phyloP scores from a whole-genome alignment of 1,284 basidiomycete genomes.

The Ganoderma multipileum region DNA sequence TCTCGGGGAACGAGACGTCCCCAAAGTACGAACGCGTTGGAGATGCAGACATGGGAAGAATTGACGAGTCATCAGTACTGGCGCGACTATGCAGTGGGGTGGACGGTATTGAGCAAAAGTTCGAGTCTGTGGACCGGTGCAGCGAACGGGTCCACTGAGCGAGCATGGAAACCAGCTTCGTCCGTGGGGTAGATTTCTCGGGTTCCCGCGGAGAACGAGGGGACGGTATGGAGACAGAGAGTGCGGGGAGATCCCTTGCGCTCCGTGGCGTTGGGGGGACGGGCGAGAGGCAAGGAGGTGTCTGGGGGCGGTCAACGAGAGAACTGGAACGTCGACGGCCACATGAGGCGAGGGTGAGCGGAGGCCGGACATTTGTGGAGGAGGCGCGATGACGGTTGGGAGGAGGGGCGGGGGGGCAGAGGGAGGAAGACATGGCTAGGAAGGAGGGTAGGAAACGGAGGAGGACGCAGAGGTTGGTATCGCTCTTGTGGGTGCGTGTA shows the following conservation, averaged over 20 bases:
- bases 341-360: conserved; percentile 58
- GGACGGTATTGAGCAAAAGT: conserved; percentile 49
- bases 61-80: conserved; percentile 53
- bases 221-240: conserved; percentile 54
- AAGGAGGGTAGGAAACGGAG: conserved; percentile 18
- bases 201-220: conserved; percentile 1
- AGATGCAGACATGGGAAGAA: conserved; percentile 75
- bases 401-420: conserved; percentile 42
- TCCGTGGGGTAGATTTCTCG: conserved; percentile 20
- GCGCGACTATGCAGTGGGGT: conserved; percentile 53
- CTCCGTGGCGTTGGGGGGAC: conserved; percentile 27
- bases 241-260: conserved; percentile 32
- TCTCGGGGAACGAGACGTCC: conserved; percentile 50
- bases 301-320: conserved; percentile 41
- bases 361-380: conserved; percentile 64
- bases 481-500: conserved; percentile 15
- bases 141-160: conserved; percentile 60
- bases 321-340: conserved; percentile 58
- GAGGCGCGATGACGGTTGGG: conserved; percentile 61
- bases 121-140: conserved; percentile 44
- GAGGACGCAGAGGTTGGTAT: conserved; percentile 13
- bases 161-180: conserved; percentile 46
- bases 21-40: conserved; percentile 59
- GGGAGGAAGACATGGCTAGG: conserved; percentile 29
- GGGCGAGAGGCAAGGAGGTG: conserved; percentile 34